Evolutionary conservation across 805 yeast genomes (phyloP).

Genomic region (Ogataea salicorniae): DNA sequence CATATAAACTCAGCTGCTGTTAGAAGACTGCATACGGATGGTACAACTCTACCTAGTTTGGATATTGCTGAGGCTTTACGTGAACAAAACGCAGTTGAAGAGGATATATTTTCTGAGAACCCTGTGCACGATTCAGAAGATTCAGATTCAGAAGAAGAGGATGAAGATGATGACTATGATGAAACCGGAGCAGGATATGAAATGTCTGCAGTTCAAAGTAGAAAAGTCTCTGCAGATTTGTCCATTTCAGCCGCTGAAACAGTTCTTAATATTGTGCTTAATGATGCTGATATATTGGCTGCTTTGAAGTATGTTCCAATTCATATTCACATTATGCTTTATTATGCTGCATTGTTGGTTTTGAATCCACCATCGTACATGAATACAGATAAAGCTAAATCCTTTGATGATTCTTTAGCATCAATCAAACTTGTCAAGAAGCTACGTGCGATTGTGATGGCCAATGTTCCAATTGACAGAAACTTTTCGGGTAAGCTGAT

Average conservation of each 20-base stretch:
- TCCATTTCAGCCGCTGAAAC: conserved; percentile 62
- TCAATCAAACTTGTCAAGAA: conserved; percentile 40
- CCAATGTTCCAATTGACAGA: conserved; percentile 49
- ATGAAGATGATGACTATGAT: conserved; percentile 12
- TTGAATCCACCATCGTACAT: conserved; percentile 41
- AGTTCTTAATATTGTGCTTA: conserved; percentile 51
- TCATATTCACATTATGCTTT: conserved; percentile 68
- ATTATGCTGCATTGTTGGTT: conserved; percentile 56
- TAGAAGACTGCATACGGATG: conserved; percentile 36
- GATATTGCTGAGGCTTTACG: conserved; percentile 8
- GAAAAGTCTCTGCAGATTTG: conserved; percentile 34
- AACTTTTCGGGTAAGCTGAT: conserved; percentile 43
- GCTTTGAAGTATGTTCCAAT: conserved; percentile 61
- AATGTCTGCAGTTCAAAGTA: conserved; percentile 23
- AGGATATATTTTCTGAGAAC: conserved; percentile 11
- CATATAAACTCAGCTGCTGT: conserved; percentile 55
- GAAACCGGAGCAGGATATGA: conserved; percentile 13
- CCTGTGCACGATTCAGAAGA: conserved; percentile 19
- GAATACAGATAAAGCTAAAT: conserved; percentile 16
- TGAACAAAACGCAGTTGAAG: conserved; percentile 6
- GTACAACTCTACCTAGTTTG: conserved; percentile 23
- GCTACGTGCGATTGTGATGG: conserved; percentile 37
- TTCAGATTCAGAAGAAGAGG: conserved; percentile 24
- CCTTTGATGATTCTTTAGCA: conserved; percentile 29
- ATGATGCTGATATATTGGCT: conserved; percentile 52